Percentiles rank a stretch among this genome's conserved stretches.
These are phyloP conservation scores for Phytophthora fragariae DNA, from an alignment of 352 stramenopile genomes.

Conservation along the genomic window DNA sequence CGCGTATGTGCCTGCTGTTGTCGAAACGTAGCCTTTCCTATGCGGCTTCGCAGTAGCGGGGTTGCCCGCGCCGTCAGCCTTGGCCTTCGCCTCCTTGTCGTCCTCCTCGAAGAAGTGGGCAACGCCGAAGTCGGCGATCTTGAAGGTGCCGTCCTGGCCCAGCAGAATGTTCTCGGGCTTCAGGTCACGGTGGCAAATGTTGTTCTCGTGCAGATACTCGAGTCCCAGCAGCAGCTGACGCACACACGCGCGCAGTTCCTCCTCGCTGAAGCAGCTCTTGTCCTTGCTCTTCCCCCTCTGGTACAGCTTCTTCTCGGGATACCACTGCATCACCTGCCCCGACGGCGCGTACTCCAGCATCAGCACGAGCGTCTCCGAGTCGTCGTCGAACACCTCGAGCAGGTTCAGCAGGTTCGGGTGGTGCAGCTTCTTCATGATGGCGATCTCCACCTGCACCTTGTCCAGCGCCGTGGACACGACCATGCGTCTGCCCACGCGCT, in stretches of 20 bases:
- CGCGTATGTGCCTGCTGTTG: conserved; percentile 85
- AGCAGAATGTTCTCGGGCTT: conserved; percentile 90
- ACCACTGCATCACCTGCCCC: conserved; percentile 90
- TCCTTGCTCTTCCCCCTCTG: conserved; percentile 36
- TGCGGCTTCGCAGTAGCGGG: conserved; percentile 30
- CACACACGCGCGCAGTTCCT: conserved; percentile 67
- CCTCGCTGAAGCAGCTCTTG: conserved; percentile 53
- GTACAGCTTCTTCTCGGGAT: conserved; percentile 65
- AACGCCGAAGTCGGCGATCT: conserved; percentile 90
- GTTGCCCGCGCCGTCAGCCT: conserved; percentile 10
- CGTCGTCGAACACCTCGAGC: conserved; percentile 86
- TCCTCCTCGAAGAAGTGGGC: conserved; percentile 85
- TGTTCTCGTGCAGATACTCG: conserved; percentile 87
- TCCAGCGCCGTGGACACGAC: conserved; percentile 88
- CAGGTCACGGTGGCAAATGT: conserved; percentile 88
- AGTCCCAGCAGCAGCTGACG: conserved; percentile 80
- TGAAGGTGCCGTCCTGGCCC: conserved; percentile 68
- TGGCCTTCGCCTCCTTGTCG: conserved; percentile 34
- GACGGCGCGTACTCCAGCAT: conserved; percentile 87
- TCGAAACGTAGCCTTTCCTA: conserved; percentile 80
- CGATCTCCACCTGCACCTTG: conserved; percentile 90
- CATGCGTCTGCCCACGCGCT: conserved; percentile 82
- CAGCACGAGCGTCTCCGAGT: conserved; percentile 83
- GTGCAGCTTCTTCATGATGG: conserved; percentile 91
- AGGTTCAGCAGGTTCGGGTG: conserved; percentile 83